Base-by-base conservation (phyloP, 371 early-diverging fungal species). In the Apophysomyces elegans region DNA sequence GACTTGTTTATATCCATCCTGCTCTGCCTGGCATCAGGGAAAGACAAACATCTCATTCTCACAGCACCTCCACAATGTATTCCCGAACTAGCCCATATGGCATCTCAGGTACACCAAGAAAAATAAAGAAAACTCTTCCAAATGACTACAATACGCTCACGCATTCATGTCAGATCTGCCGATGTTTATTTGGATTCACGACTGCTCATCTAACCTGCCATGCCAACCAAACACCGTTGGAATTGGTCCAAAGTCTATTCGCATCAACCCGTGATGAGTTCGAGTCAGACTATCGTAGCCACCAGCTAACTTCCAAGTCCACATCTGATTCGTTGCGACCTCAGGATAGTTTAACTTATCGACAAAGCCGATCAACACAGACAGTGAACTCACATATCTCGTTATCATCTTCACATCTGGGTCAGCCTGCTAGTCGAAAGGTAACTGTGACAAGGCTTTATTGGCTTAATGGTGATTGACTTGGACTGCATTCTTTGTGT, bases 1-100 rank as follows among this genome's bases (percentile, higher is more conserved):
- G 83, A 82, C 21, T 43, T 82, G 21, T 79, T 79, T 57, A 79
- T 82, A 26, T 82, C 83, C 0, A 72, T 82, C 6, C 61, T 82
- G 5, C 63, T 82, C 32, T 82, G 83, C 58, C 66, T 82, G 1
- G 68, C 79, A 21, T 78, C 80, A 8, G 78, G 78, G 7, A 62
- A 61, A 46, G 77, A 78, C 46, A 78, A 78, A 39, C 80, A 82
- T 61, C 61, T 79, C 35, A 61, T 82, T 32, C 63, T 82, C 13
- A 79, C 78, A 14, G 77, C 78, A 21, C 76, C 83, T 35, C 68
- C 72, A 13, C 68, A 76, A 46, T 66, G 74, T 45, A 35, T 79
- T 12, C 59, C 65, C 9, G 77, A 79, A 65, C 75, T 82, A 6
- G 66, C 74, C n/a, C 74, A 75, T 50, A 78, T 82, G 78, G 73